Percentiles rank a stretch among this genome's conserved stretches.
Evolutionary conservation across 2,329 filamentous ascomycete genomes (phyloP).

Genomic region (Eutypa lata): DNA sequence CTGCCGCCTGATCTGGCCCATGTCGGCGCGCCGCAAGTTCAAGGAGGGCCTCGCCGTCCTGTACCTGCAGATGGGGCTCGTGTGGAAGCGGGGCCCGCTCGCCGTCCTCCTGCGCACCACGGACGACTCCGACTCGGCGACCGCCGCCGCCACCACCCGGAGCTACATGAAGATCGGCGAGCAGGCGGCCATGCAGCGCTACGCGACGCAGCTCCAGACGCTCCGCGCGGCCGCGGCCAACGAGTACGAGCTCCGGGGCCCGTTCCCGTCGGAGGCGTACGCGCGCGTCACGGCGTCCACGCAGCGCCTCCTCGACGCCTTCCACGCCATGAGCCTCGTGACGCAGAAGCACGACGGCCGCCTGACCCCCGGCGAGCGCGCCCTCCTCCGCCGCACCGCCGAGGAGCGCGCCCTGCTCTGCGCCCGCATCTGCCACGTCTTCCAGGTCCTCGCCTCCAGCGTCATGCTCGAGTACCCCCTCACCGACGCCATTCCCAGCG

Average conservation of each 20-base stretch:
- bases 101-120: constrained; percentile 65
- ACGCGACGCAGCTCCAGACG: constrained; percentile 69
- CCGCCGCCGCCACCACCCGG: no score
- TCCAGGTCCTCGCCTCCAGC: constrained; percentile 81
- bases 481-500: constrained; percentile 81
- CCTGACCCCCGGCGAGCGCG: constrained; percentile 75
- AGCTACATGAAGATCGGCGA: constrained; percentile 87
- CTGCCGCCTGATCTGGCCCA: constrained; percentile 88
- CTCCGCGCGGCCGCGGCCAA: constrained; percentile 71
- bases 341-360: constrained; percentile 71
- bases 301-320: constrained; percentile 82
- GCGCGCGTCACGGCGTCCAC: constrained; percentile 75
- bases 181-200: constrained; percentile 82
- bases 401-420: constrained; percentile 79
- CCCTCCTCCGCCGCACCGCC: constrained; percentile 74
- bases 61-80: constrained; percentile 90
- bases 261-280: constrained; percentile 75
- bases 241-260: constrained; percentile 85
- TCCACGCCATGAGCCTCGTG: constrained; percentile 94
- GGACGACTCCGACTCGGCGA: constrained; percentile 41
- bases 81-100: constrained; percentile 92
- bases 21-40: constrained; percentile 83
- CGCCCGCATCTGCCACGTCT: constrained; percentile 85
- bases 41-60: constrained; percentile 87
- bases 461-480: constrained; percentile 94